Evolutionary conservation across 2,329 filamentous ascomycete species (phyloP).

Genomic region (Sclerotinia spermophila): DNA sequence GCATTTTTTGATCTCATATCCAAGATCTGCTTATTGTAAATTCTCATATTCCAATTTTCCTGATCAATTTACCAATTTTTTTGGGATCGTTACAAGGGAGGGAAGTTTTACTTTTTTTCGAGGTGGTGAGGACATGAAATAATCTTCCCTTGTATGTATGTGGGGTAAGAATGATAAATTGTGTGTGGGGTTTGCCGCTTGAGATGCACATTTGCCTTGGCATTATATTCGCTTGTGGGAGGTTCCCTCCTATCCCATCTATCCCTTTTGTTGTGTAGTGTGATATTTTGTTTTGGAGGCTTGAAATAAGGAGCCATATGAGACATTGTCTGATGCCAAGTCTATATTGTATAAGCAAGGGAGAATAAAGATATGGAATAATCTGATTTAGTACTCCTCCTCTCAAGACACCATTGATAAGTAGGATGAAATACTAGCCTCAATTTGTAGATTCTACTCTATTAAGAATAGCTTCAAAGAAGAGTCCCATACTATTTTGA

Average conservation of each 20-base stretch:
- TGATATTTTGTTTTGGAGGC: too few relatives aligned
- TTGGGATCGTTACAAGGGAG: neutral
- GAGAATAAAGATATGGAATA: neutral
- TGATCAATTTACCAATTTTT: neutral
- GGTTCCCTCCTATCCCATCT: rapidly evolving
- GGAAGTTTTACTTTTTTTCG: neutral
- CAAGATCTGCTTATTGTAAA: neutral
- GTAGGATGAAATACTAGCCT: neutral
- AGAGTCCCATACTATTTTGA: neutral
- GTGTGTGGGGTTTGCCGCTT: neutral
- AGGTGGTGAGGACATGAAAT: neutral
- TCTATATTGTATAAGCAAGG: too few relatives aligned
- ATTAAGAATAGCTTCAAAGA: too few relatives aligned
- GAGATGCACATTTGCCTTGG: too few relatives aligned
- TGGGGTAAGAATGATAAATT: neutral
- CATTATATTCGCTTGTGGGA: neutral
- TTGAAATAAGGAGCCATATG: too few relatives aligned
- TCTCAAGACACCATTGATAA: neutral
- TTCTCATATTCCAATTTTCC: neutral
- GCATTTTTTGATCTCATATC: too few relatives aligned
- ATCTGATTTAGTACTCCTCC: neutral
- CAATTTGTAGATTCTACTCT: neutral
- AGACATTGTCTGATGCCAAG: too few relatives aligned
- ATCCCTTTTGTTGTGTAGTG: neutral
- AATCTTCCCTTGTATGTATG: neutral